Evolutionary conservation across 768 basidiomycete species (phyloP), one percentile per base, ranked within the genome.

Genomic region (Macrolepiota albuminosa): DNA sequence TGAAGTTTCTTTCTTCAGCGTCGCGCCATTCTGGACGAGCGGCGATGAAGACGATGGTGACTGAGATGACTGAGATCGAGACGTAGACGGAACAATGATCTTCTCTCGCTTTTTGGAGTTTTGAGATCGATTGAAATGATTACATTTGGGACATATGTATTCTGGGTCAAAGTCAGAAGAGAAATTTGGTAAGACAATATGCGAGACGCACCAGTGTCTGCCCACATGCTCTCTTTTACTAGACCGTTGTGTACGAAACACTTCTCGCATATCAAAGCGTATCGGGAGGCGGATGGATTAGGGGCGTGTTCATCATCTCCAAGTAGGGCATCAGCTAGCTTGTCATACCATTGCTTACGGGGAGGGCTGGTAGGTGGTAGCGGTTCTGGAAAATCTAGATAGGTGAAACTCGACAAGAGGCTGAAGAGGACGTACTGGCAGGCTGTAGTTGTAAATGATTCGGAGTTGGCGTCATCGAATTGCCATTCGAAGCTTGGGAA

Each of bases 201-300:
- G 47, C 34, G 9, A 45, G 26, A 85, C 92, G 72, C 66, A 95
- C 94, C 90, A 33, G 88, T 82, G 62, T 89, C 86, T 61, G 89
- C 87, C 84, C 88, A 95, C 70, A 87, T 79, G 48, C 78, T 84
- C 69, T 93, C 92, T 67, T 88, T 87, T 10, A 93, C 90, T 2
- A 97, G 78, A 3, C 94, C 94, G 61, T 96, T 96, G 69, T 95
- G 94, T 24, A 84, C 74, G 67, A 90, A 95, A 68, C 94, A 96
- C 62, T 84, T 86, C 64, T 87, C 85, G 72, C 94, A 96, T 50
- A 96, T 95, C 52, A 95, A 81, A 2, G 94, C 94, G 66, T 92
- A 96, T 58, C 81, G 80, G 37, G 68, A 83, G 70, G 70, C 78
- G 66, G 67, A 82, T 61, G 81, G 75, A 33, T 73, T 75, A 26